A percentile compares a stretch with the other conserved stretches of the same genome.
Evolutionary conservation across 805 yeast genomes (phyloP).

Genomic region (Ogataea trehaloabstinens): DNA sequence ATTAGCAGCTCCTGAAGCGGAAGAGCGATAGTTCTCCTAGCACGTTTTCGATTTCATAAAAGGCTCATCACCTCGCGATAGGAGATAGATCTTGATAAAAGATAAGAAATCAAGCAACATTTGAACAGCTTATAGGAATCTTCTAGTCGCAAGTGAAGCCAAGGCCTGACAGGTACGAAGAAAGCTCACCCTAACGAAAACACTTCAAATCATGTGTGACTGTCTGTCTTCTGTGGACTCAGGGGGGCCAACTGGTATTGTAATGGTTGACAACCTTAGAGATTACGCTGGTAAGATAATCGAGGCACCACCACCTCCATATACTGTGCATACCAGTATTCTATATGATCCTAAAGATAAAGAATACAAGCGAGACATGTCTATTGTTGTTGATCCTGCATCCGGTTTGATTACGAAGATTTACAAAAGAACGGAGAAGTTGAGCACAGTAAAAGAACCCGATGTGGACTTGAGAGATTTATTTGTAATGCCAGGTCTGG

Average conservation of each 20-base stretch:
- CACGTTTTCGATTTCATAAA: no score
- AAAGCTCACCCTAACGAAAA: no score
- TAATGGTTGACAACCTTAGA: background rate
- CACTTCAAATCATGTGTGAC: no score
- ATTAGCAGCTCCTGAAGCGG: no score
- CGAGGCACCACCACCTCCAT: slow-evolving; percentile 12
- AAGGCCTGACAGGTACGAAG: no score
- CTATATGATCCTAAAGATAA: slow-evolving; percentile 20
- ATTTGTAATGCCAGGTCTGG: slow-evolving; percentile 26
- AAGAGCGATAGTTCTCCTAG: no score
- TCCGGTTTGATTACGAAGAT: slow-evolving; percentile 20
- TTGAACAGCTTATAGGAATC: no score
- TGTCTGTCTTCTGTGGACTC: slow-evolving; percentile 12
- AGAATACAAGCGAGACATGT: slow-evolving; percentile 12
- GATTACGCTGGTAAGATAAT: background rate
- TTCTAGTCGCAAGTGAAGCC: no score
- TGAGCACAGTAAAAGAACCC: slow-evolving; percentile 2
- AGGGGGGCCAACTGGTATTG: slow-evolving; percentile 10
- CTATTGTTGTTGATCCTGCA: slow-evolving; percentile 21
- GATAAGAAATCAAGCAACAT: no score
- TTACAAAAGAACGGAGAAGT: slow-evolving; percentile 5
- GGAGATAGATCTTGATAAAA: no score
- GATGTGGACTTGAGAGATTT: slow-evolving; percentile 27
- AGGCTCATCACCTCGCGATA: no score
- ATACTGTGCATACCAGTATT: slow-evolving; percentile 19